Conservation (phyloP, 108 stramenopile genomes). For the Skeletonema marinoi region DNA sequence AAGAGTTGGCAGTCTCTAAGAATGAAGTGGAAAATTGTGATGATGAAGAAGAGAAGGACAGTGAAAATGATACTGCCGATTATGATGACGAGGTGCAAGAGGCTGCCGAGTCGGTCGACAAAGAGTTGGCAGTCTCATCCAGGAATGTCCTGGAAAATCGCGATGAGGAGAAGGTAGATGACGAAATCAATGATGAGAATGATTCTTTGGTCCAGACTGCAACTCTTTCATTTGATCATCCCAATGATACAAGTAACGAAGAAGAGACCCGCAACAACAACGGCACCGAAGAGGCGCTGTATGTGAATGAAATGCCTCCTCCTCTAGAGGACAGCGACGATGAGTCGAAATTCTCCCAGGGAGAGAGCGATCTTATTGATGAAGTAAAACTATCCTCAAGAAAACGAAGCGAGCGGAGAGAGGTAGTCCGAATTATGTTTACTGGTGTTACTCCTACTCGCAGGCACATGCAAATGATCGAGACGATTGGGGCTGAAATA, state of each 20-base stretch:
- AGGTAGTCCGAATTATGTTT: slow-evolving; percentile 39
- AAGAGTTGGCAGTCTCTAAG: background rate
- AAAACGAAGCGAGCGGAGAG: slow-evolving; percentile 24
- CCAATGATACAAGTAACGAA: background rate
- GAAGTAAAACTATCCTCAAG: slow-evolving; percentile 20
- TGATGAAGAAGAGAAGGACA: slow-evolving; percentile 36
- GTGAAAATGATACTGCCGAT: background rate
- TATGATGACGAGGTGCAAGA: background rate
- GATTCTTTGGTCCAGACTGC: background rate
- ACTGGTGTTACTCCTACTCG: slow-evolving; percentile 44
- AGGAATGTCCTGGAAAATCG: slow-evolving; percentile 31
- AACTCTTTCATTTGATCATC: background rate
- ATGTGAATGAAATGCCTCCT: background rate
- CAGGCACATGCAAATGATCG: slow-evolving; percentile 53
- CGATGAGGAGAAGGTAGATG: background rate
- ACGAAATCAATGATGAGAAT: background rate
- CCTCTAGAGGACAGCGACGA: background rate
- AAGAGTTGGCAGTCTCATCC: background rate
- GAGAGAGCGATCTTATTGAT: background rate
- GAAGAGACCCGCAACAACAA: background rate
- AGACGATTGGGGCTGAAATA: slow-evolving; percentile 58
- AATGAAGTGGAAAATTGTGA: slow-evolving; percentile 47
- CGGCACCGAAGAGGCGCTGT: background rate
- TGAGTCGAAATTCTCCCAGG: background rate
- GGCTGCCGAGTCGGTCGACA: background rate